These are phyloP conservation scores for Emericellopsis terricola DNA, from an alignment of 495 filamentous ascomycete species.

Conservation along the genomic window DNA sequence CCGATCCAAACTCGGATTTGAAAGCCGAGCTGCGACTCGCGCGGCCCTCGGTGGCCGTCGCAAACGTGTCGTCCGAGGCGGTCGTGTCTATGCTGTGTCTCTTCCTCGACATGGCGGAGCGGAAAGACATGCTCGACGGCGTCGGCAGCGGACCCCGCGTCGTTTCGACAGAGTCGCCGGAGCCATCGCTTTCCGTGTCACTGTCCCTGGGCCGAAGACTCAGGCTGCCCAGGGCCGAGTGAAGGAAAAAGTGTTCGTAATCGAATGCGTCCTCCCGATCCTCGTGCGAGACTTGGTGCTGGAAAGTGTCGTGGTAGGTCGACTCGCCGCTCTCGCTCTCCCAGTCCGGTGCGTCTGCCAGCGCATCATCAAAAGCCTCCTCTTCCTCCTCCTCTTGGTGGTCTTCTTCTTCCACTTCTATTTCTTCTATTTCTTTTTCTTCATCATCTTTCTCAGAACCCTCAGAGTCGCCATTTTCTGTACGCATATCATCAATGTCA, in stretches of 20 bases:
- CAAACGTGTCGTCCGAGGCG: slow-evolving; percentile 67
- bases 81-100: slow-evolving; percentile 48
- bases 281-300: slow-evolving; percentile 50
- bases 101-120: too few species aligned
- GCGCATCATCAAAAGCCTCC: slow-evolving; percentile 8
- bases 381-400: slow-evolving; percentile 3
- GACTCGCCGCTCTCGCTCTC: slow-evolving; percentile 33
- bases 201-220: slow-evolving; percentile 33
- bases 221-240: slow-evolving; percentile 69
- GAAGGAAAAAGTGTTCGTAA: slow-evolving; percentile 89
- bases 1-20: slow-evolving; percentile 4
- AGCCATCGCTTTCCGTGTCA: slow-evolving; percentile 28
- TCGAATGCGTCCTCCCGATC: slow-evolving; percentile 95
- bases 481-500: slow-evolving; percentile 17
- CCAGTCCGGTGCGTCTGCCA: slow-evolving; percentile 11
- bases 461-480: slow-evolving; percentile 13
- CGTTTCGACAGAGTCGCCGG: slow-evolving; percentile 59
- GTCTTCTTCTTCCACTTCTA: slow-evolving; percentile 4
- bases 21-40: slow-evolving; percentile 9
- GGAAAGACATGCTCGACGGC: too few species aligned
- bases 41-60: slow-evolving; percentile 57
- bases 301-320: slow-evolving; percentile 37
- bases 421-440: background rate
- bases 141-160: slow-evolving; percentile 32
- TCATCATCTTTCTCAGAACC: slow-evolving; percentile 4